phyloP scores from a whole-genome alignment of 495 filamentous ascomycete genomes.

The Xeromyces bisporus region DNA sequence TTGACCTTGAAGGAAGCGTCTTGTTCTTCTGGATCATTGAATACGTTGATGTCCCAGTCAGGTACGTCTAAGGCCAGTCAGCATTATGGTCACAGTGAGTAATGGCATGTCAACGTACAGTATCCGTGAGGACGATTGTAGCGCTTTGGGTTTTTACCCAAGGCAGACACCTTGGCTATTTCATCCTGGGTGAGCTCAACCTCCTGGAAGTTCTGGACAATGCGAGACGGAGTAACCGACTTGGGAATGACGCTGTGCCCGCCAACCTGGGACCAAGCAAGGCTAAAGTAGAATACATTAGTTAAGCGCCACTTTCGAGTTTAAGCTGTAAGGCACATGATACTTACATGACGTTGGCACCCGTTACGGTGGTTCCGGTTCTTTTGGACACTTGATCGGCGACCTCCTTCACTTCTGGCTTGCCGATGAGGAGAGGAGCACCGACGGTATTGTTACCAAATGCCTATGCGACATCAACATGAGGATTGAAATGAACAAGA shows the following conservation, averaged over 20 bases:
- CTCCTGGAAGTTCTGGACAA: slow-evolving; percentile 33
- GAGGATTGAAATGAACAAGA: background rate
- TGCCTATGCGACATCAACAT: slow-evolving; percentile 13
- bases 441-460: slow-evolving; percentile 32
- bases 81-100: background rate
- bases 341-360: slow-evolving; percentile 24
- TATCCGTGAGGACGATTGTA: slow-evolving; percentile 30
- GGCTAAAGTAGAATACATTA: slow-evolving; percentile 5
- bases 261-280: slow-evolving; percentile 32
- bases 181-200: slow-evolving; percentile 29
- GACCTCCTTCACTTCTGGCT: slow-evolving; percentile 26
- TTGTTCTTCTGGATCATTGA: slow-evolving; percentile 26
- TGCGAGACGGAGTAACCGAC: slow-evolving; percentile 30
- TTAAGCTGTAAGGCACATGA: no score
- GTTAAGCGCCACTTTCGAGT: no score
- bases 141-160: slow-evolving; percentile 27
- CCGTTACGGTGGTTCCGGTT: slow-evolving; percentile 20
- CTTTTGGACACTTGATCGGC: slow-evolving; percentile 26
- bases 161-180: slow-evolving; percentile 23
- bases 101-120: slow-evolving; percentile 8
- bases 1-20: slow-evolving; percentile 27
- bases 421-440: slow-evolving; percentile 28
- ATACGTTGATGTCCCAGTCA: slow-evolving; percentile 31
- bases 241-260: slow-evolving; percentile 35
- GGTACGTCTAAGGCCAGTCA: slow-evolving; percentile 17